Percentiles rank a stretch among this genome's conserved stretches.
phyloP scores from a whole-genome alignment of 2,329 filamentous ascomycete genomes.

The Fonsecaea monophora region DNA sequence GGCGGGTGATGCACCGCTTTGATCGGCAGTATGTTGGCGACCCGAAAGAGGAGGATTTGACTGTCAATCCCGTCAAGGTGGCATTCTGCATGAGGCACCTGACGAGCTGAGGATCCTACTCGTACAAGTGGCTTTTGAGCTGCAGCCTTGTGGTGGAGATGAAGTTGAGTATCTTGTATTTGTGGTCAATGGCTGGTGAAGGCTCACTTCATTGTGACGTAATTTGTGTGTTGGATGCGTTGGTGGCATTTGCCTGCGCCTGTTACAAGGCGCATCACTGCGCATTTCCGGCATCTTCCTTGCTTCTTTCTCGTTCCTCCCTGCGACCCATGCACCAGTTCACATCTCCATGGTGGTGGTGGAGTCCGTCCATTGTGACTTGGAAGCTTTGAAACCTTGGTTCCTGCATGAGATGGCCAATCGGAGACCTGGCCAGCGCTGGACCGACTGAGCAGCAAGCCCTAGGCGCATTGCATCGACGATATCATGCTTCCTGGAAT shows the following conservation, averaged over 20 bases:
- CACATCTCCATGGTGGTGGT: neutral
- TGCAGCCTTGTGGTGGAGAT: neutral
- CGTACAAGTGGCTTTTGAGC: neutral
- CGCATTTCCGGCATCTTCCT: neutral
- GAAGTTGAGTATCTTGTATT: neutral
- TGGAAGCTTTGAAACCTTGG: neutral
- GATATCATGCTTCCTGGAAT: neutral
- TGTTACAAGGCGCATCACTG: neutral
- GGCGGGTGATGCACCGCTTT: neutral
- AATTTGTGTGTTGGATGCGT: neutral
- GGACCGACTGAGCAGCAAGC: neutral
- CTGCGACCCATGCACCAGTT: neutral
- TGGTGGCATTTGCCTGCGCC: neutral
- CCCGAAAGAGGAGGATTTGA: constrained; percentile 2
- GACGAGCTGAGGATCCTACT: neutral
- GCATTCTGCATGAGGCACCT: neutral
- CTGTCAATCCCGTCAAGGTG: constrained; percentile 5
- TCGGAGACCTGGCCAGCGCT: neutral
- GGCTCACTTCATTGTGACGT: neutral
- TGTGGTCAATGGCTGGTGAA: neutral
- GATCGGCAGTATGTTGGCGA: neutral
- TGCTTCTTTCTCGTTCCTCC: neutral
- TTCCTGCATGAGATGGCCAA: constrained; percentile 16
- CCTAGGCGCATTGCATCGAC: neutral
- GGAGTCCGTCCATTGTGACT: neutral